phyloP scores from a whole-genome alignment of 2,329 filamentous ascomycete genomes.

The Beauveria australis region DNA sequence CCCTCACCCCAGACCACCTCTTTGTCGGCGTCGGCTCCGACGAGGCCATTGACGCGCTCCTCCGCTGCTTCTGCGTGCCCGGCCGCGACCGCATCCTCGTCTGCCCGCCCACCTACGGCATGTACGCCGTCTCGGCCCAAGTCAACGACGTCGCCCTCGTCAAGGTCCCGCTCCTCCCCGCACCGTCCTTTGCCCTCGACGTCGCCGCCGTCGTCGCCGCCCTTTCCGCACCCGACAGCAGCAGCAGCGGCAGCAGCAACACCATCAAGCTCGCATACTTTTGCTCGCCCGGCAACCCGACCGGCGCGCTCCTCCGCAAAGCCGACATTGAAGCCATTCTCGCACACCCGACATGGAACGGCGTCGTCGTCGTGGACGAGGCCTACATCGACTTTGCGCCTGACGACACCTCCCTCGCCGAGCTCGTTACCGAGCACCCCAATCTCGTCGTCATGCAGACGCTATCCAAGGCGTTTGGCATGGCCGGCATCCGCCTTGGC shows the following conservation, averaged over 20 bases:
- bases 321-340: slow-evolving; percentile 65
- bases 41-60: slow-evolving; percentile 89
- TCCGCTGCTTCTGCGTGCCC: slow-evolving; percentile 87
- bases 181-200: slow-evolving; percentile 67
- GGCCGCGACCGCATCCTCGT: slow-evolving; percentile 84
- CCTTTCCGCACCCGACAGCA: slow-evolving; percentile 38
- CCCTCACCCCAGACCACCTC: slow-evolving; percentile 70
- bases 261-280: slow-evolving; percentile 84
- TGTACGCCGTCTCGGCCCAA: slow-evolving; percentile 92
- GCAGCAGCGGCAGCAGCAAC: slow-evolving; percentile 30
- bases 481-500: slow-evolving; percentile 87
- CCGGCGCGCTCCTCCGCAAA: slow-evolving; percentile 69
- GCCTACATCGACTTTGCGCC: slow-evolving; percentile 92
- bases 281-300: slow-evolving; percentile 93
- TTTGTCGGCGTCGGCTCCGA: slow-evolving; percentile 96
- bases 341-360: slow-evolving; percentile 88
- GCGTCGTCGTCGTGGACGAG: slow-evolving; percentile 86
- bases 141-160: slow-evolving; percentile 86
- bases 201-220: slow-evolving; percentile 57
- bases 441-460: slow-evolving; percentile 98
- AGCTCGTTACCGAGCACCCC: slow-evolving; percentile 87
- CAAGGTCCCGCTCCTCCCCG: slow-evolving; percentile 70
- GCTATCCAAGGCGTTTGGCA: slow-evolving; percentile 92
- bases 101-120: slow-evolving; percentile 95
- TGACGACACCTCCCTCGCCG: slow-evolving; percentile 68